phyloP scores from a whole-genome alignment of 2,329 filamentous ascomycete species.

The Fusarium avenaceum region DNA sequence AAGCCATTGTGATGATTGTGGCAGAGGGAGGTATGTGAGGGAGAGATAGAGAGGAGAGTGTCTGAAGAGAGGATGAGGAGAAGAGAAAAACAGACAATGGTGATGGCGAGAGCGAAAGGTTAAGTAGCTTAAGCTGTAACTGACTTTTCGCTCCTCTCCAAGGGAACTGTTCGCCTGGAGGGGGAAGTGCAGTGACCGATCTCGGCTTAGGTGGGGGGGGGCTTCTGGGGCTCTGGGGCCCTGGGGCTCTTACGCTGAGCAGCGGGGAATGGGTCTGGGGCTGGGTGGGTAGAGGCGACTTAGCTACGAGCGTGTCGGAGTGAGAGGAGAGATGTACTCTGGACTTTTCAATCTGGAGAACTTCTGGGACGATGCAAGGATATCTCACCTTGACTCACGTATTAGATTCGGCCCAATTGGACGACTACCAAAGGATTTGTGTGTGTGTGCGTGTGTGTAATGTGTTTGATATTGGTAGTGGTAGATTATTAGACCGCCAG shows the following conservation, averaged over 20 bases:
- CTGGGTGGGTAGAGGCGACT: constrained; percentile 27
- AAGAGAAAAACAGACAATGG: constrained; percentile 27
- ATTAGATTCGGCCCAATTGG: constrained; percentile 29
- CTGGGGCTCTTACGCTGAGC: constrained; percentile 22
- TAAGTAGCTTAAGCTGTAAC: constrained; percentile 40
- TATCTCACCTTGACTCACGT: constrained; percentile 36
- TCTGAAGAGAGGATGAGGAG: constrained; percentile 50
- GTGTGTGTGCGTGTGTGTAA: neutral
- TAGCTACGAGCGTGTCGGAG: neutral
- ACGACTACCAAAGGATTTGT: neutral
- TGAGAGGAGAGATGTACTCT: constrained; percentile 2
- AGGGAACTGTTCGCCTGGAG: constrained; percentile 20
- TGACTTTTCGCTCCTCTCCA: constrained; percentile 40
- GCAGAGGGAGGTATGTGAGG: constrained; percentile 34
- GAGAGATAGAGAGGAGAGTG: constrained; percentile 41
- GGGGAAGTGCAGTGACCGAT: constrained; percentile 40
- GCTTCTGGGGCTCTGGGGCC: neutral
- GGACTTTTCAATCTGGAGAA: constrained; percentile 21
- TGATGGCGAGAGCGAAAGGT: constrained; percentile 45
- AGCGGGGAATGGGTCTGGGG: constrained; percentile 41
- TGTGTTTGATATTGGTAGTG: no score
- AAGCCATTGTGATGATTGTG: constrained; percentile 75
- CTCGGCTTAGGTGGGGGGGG: constrained; percentile 44
- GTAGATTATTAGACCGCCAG: constrained; percentile 9
- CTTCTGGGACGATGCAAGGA: constrained; percentile 21